phyloP scores from a whole-genome alignment of 441 rosid species.

The Corymbia calophylla region DNA sequence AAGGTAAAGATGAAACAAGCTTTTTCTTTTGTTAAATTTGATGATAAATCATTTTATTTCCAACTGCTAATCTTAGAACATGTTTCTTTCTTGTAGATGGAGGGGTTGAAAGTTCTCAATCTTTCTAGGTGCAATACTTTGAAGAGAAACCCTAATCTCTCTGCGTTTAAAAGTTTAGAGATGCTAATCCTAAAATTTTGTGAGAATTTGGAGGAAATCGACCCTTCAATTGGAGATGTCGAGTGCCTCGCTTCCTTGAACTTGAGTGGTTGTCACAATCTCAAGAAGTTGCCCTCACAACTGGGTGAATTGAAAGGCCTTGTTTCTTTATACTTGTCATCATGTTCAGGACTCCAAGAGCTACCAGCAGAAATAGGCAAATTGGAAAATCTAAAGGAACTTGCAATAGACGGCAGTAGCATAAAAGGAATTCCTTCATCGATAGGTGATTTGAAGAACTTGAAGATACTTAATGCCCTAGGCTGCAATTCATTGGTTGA shows the following conservation, averaged over 20 bases:
- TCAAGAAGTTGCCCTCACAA: neutral
- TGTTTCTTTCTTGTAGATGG: too few species aligned
- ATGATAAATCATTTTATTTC: too few species aligned
- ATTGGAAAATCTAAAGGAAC: neutral
- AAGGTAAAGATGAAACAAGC: too few species aligned
- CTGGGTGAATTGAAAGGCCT: accelerated
- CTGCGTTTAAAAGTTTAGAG: accelerated
- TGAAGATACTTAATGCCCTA: accelerated
- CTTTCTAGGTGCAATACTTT: too few species aligned
- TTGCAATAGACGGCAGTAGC: accelerated
- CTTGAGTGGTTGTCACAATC: accelerated
- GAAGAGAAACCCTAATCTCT: too few species aligned
- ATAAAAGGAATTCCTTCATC: neutral
- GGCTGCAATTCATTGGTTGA: neutral
- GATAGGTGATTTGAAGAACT: neutral
- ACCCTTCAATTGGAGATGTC: too few species aligned
- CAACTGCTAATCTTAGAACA: too few species aligned
- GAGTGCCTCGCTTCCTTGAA: too few species aligned
- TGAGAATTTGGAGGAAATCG: too few species aligned
- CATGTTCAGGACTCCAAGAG: neutral
- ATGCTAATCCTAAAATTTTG: accelerated
- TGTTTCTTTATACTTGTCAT: neutral
- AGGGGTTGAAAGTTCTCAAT: too few species aligned
- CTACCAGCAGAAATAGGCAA: neutral
- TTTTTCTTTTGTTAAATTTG: too few species aligned